Conservation (phyloP, 2,329 filamentous ascomycete genomes). For the Trichocomaceae sp. region DNA sequence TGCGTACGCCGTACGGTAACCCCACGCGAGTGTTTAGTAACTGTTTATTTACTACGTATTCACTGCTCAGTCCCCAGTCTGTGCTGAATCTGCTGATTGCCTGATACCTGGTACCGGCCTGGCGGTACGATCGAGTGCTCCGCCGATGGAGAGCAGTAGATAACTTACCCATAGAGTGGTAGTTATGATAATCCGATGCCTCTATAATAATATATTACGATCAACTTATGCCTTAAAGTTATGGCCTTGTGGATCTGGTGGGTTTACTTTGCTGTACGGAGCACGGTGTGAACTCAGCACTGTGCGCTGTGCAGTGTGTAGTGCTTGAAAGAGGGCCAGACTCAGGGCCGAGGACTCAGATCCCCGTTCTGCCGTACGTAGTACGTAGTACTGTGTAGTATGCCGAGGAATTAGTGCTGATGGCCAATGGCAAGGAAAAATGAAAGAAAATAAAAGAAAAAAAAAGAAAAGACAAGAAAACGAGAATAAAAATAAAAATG, state of each 20-base stretch:
- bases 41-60: too few relatives aligned
- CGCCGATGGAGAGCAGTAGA: neutral
- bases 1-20: too few relatives aligned
- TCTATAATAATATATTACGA: neutral
- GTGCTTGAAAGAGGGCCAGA: neutral
- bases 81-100: too few relatives aligned
- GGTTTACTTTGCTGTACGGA: neutral
- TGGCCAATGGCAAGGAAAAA: neutral
- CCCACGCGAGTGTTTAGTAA: too few relatives aligned
- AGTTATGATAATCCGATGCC: neutral
- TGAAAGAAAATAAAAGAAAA: neutral
- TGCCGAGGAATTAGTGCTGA: neutral
- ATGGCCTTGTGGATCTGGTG: neutral
- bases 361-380: too few relatives aligned
- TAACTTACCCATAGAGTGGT: neutral
- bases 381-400: neutral
- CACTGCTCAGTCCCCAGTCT: too few relatives aligned
- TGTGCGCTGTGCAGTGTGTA: too few relatives aligned
- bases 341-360: too few relatives aligned
- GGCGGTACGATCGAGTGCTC: neutral
- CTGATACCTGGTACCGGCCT: neutral
- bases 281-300: neutral
- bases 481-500: too few relatives aligned
- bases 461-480: too few relatives aligned
- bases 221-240: neutral